Evolutionary conservation across 2,329 filamentous ascomycete species (phyloP).

Genomic region (Hypoxylon sp.): DNA sequence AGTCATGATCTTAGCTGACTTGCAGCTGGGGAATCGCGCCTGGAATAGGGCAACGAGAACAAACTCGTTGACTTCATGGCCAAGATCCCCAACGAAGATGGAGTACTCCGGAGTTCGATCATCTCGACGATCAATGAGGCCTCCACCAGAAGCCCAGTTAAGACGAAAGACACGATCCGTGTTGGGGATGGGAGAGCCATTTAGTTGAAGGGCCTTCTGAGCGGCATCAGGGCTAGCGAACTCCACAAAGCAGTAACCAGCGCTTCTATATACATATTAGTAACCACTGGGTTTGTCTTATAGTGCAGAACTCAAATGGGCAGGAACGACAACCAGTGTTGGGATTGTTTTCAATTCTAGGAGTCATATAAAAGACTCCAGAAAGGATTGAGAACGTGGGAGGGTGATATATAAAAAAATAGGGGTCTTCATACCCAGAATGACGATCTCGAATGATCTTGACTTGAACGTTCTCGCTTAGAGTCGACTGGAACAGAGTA

Average conservation of each 20-base stretch:
- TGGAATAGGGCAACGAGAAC: constrained; percentile 98
- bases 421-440: constrained; percentile 78
- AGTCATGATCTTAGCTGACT: constrained; percentile 99
- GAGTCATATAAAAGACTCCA: constrained; percentile 1
- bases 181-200: constrained; percentile 92
- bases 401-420: neutral
- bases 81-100: constrained; percentile 98
- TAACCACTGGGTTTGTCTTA: constrained; percentile 8
- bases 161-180: constrained; percentile 97
- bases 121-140: constrained; percentile 93
- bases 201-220: constrained; percentile 90
- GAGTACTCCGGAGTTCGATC: constrained; percentile 96
- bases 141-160: constrained; percentile 98
- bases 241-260: constrained; percentile 98
- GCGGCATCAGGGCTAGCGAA: constrained; percentile 87
- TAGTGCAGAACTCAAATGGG: neutral
- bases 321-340: neutral
- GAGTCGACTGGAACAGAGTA: constrained; percentile 88
- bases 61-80: constrained; percentile 98
- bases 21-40: constrained; percentile 95
- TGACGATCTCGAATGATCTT: constrained; percentile 99
- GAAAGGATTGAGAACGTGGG: neutral
- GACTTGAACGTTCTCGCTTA: constrained; percentile 95
- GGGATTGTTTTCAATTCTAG: neutral
- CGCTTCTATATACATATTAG: constrained; percentile 75